Conservation (phyloP, 2,329 filamentous ascomycete genomes). For the Nectriaceae sp. region DNA sequence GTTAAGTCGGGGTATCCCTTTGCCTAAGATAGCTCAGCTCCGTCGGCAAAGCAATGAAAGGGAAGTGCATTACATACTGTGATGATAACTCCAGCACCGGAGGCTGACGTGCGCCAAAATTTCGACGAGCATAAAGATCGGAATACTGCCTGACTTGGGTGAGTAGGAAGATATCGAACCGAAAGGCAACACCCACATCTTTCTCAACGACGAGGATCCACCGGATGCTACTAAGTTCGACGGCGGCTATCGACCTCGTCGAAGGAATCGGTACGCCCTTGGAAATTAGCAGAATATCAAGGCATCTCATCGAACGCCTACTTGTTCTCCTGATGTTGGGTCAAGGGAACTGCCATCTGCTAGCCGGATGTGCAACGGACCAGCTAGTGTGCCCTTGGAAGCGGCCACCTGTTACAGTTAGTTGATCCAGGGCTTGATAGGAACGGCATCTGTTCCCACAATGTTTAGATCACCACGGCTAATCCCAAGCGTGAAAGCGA, state of each 20-base stretch:
- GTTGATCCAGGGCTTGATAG: neutral
- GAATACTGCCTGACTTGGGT: constrained; percentile 65
- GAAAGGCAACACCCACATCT: constrained; percentile 52
- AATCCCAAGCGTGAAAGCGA: constrained; percentile 69
- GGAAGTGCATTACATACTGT: constrained; percentile 52
- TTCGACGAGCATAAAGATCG: constrained; percentile 60
- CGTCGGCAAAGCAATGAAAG: too few relatives aligned
- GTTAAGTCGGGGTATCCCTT: constrained; percentile 82
- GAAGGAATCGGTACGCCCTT: constrained; percentile 65
- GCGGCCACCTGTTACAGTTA: constrained; percentile 61
- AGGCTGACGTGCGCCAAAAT: constrained; percentile 53
- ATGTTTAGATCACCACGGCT: constrained; percentile 69
- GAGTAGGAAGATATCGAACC: constrained; percentile 14
- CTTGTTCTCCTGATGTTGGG: constrained; percentile 27
- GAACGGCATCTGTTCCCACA: constrained; percentile 44
- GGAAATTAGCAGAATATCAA: constrained; percentile 11
- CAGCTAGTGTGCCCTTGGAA: constrained; percentile 70
- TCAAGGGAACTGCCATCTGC: constrained; percentile 44
- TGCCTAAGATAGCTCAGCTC: constrained; percentile 49
- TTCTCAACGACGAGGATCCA: constrained; percentile 81
- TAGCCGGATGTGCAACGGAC: constrained; percentile 52
- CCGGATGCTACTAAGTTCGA: constrained; percentile 51
- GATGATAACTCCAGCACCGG: constrained; percentile 63
- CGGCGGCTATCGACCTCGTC: constrained; percentile 45
- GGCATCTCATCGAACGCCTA: constrained; percentile 24